Evolutionary conservation across 441 rosid species (phyloP).

Genomic region (Gossypium lobatum): DNA sequence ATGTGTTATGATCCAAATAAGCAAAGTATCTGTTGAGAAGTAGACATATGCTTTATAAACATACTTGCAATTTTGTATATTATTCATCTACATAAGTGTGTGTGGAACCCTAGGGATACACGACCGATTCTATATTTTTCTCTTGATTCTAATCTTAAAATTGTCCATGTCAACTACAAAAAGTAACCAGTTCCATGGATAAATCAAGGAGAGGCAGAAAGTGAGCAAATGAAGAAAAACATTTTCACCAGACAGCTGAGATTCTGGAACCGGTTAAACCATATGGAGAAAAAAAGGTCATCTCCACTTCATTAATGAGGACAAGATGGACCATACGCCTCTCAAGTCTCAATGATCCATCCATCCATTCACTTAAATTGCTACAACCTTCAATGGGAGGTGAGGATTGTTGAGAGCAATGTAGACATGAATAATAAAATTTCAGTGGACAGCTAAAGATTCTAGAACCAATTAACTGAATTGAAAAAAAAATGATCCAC

Average conservation of each 20-base stretch:
- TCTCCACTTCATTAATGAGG: background rate
- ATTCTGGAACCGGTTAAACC: background rate
- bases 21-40: background rate
- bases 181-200: background rate
- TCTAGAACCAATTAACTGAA: background rate
- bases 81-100: background rate
- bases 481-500: background rate
- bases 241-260: background rate
- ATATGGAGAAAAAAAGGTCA: background rate
- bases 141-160: background rate
- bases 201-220: background rate
- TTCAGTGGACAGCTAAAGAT: background rate
- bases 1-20: background rate
- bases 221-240: background rate
- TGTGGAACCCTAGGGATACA: background rate
- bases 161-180: slow-evolving; percentile 8
- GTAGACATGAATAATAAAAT: background rate
- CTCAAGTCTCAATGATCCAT: background rate
- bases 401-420: background rate
- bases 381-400: background rate
- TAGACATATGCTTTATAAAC: background rate
- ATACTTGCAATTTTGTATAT: background rate
- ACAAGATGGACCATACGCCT: background rate
- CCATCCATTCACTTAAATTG: background rate
- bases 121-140: background rate